phyloP scores from a whole-genome alignment of 2,329 filamentous ascomycete genomes.

The Bipolaris sorokiniana region DNA sequence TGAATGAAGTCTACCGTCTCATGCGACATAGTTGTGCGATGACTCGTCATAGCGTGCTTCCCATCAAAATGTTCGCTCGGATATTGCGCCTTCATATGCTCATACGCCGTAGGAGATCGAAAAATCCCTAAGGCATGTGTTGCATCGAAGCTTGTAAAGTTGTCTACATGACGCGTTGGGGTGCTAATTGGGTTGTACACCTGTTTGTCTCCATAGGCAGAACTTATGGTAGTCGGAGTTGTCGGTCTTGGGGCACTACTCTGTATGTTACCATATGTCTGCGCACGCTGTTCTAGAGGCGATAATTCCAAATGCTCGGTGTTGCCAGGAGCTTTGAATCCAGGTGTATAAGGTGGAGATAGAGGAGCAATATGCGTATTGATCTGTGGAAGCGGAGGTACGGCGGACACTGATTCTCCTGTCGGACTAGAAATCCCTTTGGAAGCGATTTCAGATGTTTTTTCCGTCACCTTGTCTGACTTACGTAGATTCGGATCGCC shows the following conservation, averaged over 20 bases:
- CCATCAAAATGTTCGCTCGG: not conserved
- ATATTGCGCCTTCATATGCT: too few relatives aligned
- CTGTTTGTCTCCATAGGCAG: not conserved
- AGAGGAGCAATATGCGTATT: not conserved
- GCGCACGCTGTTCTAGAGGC: not conserved
- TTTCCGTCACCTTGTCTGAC: not conserved
- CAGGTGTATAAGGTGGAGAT: not conserved
- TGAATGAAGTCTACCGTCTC: not conserved
- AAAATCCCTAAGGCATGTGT: not conserved
- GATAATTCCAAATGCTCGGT: not conserved
- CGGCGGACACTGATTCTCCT: too few relatives aligned
- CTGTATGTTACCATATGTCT: not conserved
- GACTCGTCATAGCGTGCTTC: not conserved
- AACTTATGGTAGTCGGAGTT: not conserved
- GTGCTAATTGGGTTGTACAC: not conserved
- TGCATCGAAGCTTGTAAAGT: not conserved
- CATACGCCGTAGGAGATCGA: not conserved
- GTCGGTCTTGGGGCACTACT: not conserved
- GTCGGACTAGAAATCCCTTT: too few relatives aligned
- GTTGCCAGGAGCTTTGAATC: not conserved
- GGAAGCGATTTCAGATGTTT: too few relatives aligned
- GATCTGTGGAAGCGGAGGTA: not conserved
- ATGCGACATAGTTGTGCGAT: not conserved
- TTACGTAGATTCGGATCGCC: not conserved
- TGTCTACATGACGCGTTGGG: not conserved